A percentile compares a stretch with the other conserved stretches of the same genome.
Conservation (phyloP, 345 rosid genomes). For the Balakata baccata region DNA sequence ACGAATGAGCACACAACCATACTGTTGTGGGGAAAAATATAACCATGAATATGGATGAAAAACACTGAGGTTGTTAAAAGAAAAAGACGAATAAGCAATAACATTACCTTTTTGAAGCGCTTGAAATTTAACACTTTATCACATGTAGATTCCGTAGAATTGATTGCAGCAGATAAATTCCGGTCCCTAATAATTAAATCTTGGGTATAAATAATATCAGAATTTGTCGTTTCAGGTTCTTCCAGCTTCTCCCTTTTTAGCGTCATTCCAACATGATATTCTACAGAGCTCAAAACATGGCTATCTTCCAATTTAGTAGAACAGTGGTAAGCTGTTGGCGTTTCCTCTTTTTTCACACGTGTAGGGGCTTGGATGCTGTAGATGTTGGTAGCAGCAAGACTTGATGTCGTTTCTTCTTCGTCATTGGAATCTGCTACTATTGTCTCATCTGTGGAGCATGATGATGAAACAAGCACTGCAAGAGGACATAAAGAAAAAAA, state of each 20-base stretch:
- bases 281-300: conserved; percentile 18
- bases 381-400: conserved; percentile 27
- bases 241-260: conserved; percentile 38
- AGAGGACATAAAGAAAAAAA: conserved; percentile 1
- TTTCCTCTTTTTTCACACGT: conserved; percentile 26
- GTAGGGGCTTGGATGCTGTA: conserved; percentile 29
- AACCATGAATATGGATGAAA: neutral
- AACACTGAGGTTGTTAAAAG: neutral
- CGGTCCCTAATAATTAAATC: conserved; percentile 52
- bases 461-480: conserved; percentile 77
- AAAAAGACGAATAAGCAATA: neutral
- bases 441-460: conserved; percentile 95
- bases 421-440: conserved; percentile 87
- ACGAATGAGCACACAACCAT: too few relatives aligned
- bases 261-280: conserved; percentile 27
- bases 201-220: conserved; percentile 71
- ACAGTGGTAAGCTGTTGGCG: conserved; percentile 8
- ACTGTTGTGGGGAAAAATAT: neutral
- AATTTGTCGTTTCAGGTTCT: conserved; percentile 50
- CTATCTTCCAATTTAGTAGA: conserved; percentile 18
- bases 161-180: conserved; percentile 23
- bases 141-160: conserved; percentile 28
- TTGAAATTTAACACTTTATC: conserved; percentile 59
- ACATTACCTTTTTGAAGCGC: conserved; percentile 75
- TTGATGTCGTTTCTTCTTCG: conserved; percentile 54